Percentiles rank a stretch among this genome's conserved stretches.
These are phyloP conservation scores for Fusarium sp. DNA, from an alignment of 2,329 filamentous ascomycete species.

Conservation along the genomic window DNA sequence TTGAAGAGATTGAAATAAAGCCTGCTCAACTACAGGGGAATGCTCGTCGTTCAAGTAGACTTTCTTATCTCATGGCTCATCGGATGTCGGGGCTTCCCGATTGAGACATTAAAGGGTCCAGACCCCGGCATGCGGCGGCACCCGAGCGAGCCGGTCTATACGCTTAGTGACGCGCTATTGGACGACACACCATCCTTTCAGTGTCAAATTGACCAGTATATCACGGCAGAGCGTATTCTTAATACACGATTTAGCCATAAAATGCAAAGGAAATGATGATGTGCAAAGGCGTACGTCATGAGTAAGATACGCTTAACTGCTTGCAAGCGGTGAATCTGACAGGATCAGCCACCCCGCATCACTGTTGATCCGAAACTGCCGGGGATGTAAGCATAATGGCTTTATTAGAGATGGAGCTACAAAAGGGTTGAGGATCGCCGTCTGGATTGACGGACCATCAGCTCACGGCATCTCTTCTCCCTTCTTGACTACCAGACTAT, in stretches of 20 bases:
- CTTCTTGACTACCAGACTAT: neutral
- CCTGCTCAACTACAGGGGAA: neutral
- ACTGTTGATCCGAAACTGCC: slow-evolving; percentile 4
- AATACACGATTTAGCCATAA: neutral
- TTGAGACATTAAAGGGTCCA: neutral
- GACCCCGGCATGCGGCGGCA: slow-evolving; percentile 17
- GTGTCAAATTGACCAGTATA: neutral
- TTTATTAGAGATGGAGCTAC: neutral
- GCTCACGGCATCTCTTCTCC: fast-evolving
- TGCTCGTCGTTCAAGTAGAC: neutral
- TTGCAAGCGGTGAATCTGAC: slow-evolving; percentile 21
- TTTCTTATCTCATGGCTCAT: slow-evolving; percentile 12
- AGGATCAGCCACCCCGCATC: slow-evolving; percentile 4
- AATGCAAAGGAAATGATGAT: neutral
- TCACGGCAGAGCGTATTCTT: neutral
- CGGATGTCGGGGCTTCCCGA: slow-evolving; percentile 10
- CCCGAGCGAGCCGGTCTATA: neutral
- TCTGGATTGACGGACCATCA: neutral
- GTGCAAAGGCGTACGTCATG: slow-evolving; percentile 8
- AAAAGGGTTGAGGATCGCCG: neutral
- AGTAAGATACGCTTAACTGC: slow-evolving; percentile 4
- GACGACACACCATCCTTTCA: neutral
- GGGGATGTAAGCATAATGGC: neutral
- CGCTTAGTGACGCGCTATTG: neutral
- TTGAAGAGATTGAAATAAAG: fast-evolving